Base-by-base conservation (phyloP, 768 basidiomycete genomes). In the Naganishia randhawae region DNA sequence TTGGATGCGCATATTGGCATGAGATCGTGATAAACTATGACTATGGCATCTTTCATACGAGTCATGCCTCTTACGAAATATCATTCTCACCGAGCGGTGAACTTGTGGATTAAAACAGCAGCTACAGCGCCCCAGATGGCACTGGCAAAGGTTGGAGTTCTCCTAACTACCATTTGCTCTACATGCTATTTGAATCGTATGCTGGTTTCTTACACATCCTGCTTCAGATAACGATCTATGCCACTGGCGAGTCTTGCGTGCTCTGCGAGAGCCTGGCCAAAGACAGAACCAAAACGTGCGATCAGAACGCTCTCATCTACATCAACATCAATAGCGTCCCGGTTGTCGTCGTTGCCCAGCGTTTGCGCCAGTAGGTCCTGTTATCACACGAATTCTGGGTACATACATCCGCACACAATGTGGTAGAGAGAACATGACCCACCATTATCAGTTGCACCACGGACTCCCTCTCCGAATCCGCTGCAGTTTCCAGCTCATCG, bases 401-500 rank as follows among this genome's bases (percentile, higher is more conserved):
- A 6, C 8, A 19, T 33, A 17, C 27, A 33, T 33, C 61, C n/a
- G 3, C 32, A 32, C 17, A 7, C 25, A 50, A 39, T 8, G 14
- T 14, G 14, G 7, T 14, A 39, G 8, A 17, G 19, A 19, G 42
- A 7, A 42, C n/a, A 61, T 22, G 13, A 77, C 77, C 61, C 50
- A 78, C 77, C 13, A 74, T 42, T 0, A 71, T 69, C 62, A 74
- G 71, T 1, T 63, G 29, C 4, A 75, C 70, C 13, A 75, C 67
- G 10, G 63, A 65, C 0, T 62, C 67, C 25, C 65, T 22, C 53
- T 76, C 75, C 3, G 71, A 68, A 4, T 72, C 68, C 22, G 68
- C 50, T 27, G 79, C 71, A 19, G 67, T 66, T 48, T 69, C 72
- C 17, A 77, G 63, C 35, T 79, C 63, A 67, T 76, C 77, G 45